Evolutionary conservation across 176 grass and related monocot genomes (phyloP), one percentile per base, ranked within the genome.

Genomic region (Avena sativa): DNA sequence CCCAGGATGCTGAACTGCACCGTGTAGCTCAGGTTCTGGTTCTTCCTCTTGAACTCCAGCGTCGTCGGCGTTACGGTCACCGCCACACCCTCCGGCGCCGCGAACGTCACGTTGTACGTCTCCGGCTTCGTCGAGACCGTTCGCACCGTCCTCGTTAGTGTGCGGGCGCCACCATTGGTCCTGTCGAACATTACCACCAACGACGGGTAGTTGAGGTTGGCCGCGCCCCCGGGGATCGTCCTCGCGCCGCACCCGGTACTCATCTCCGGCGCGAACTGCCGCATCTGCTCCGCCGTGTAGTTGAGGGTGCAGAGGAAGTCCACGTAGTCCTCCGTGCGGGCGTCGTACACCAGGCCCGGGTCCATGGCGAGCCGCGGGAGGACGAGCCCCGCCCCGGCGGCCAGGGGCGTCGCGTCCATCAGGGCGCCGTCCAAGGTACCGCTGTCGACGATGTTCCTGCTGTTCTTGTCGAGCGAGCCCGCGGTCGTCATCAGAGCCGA

Each of bases 401-500:
- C 46, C n/a, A 50, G 46, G 12, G 46, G 71, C 46, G 71, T 74
- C 71, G 71, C 71, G 46, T 12, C 71, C 71, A 25, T 73, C 40
- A 5, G 40, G 40, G 40, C 40, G 5, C 40, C 40, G 40, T 6
- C 40, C 5, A 7, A 0, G 43, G n/a, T 71, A 0, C 80, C 78
- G 26, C 66, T 25, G 69, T 79, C 76, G 4, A 65, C 12, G 40
- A 91, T 91, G 5, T 26, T 21, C 2, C 84, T 69, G 19, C 52
- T 68, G 9, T 43, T 12, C 76, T 87, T 87, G 83, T 94, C 89
- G 12, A 91, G 86, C 4, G 40, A 26, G 19, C 58, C 61, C 9
- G 92, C 89, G 8, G 92, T 87, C 50, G 92, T 94, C 52, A 91
- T 85, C 9, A 94, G 86, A 30, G 89, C 89, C 25, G 89, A 94